Conservation (phyloP, 176 grass and related monocot species). For the Panicum miliaceum region DNA sequence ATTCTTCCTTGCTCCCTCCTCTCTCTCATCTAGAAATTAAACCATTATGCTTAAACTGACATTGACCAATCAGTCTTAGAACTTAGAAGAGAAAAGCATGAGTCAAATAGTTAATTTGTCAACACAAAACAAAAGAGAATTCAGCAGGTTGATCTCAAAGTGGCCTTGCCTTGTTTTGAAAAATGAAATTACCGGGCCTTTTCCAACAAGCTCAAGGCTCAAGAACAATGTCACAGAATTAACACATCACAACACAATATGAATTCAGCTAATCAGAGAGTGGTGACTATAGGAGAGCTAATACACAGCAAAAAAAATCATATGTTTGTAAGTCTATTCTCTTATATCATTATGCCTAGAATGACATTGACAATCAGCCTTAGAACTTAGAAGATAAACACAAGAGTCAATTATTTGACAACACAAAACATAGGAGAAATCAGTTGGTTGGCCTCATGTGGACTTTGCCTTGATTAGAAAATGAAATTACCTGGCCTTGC, state of each 20-base stretch:
- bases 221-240: neutral
- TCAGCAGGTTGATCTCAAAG: neutral
- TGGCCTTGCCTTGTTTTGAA: neutral
- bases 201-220: neutral
- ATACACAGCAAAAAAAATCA: neutral
- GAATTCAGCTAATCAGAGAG: neutral
- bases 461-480: neutral
- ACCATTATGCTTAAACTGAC: neutral
- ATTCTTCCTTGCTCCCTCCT: neutral
- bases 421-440: neutral
- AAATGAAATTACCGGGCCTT: neutral
- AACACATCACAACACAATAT: neutral
- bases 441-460: neutral
- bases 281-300: neutral
- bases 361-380: conserved; percentile 7
- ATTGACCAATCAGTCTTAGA: neutral
- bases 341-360: neutral
- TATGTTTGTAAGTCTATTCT: neutral
- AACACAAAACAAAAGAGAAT: neutral
- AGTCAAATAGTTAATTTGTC: neutral
- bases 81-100: neutral
- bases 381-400: neutral
- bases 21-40: neutral
- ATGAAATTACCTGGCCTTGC: neutral
- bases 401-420: neutral